Base-by-base conservation (phyloP, 2,329 filamentous ascomycete genomes). In the Fusarium staphyleae region DNA sequence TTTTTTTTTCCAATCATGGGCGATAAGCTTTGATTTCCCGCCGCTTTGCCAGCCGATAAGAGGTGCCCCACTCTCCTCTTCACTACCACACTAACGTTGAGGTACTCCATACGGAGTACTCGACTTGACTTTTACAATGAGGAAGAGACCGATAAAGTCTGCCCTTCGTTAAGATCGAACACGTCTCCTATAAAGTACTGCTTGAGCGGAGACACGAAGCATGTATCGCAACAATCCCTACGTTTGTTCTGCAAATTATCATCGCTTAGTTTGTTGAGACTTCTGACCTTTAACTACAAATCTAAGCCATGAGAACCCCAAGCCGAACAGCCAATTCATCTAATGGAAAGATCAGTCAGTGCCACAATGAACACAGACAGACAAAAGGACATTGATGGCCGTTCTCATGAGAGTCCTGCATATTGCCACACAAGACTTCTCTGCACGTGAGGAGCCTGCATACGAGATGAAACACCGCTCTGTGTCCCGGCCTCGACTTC, bases 1-100 rank as follows among this genome's bases (percentile, higher is more conserved):
- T 66, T 66, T 66, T 65, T 24, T 66, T 66, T 66, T 59, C 53
- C 60, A n/a, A 18, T 14, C n/a, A 18, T 13, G 26, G 29, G 16
- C 52, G 63, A 66, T 65, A 66, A 59, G 62, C 14, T 30, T 30
- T 34, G 32, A 53, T 46, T 34, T 45, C 29, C 16, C 32, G 36
- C 41, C 54, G 33, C 47, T 56, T 62, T 37, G 19, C 36, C 43
- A 45, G 36, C 52, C 46, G 60, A 62, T 62, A 62, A 62, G 51
- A 50, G 4, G 8, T 4, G 30, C 2, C 24, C 60, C 60, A 30
- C 15, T 48, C 33, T 48, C 57, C 22, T 39, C 12, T 10, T 16
- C 2, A n/a, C 32, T 12, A 22, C 4, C 7, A 22, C 19, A n/a
- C 7, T 22, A 22, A 4, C 19, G 19, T 4, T 7, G 19, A 22